Base-by-base conservation (phyloP, 2,329 filamentous ascomycete species). In the Botryosphaeria agaves region DNA sequence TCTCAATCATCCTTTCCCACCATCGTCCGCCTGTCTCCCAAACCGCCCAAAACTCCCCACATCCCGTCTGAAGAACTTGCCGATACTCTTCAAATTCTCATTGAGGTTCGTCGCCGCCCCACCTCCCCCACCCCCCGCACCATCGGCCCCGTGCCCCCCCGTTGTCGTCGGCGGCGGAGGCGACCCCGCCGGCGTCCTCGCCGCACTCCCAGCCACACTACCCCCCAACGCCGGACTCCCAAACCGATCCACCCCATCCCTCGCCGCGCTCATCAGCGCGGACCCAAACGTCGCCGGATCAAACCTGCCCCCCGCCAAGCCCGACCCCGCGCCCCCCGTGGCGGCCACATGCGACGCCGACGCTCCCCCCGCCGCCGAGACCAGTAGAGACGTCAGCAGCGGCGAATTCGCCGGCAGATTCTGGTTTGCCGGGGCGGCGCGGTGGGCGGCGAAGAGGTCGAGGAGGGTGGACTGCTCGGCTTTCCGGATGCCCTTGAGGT, bases 61-160 rank as follows among this genome's bases (percentile, higher is more conserved):
- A 58, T 94, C 87, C 38, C 87, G 64, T 38, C 78, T 74, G 61
- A 95, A 95, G 57, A 95, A 94, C 56, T 92, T 94, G 15, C 87
- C 87, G 55, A 98, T 81, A 51, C 83, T 93, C 59, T 83, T 85
- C 54, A 95, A 51, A 53, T 94, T 94, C 55, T 92, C 85, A 49
- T 94, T 92, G 39, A 94, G 69, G 31, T 78, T 82, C 5, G 69
- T 71, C 44, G 76, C 72, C 32, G 70, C 63, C 41, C 32, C 34
- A 44, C 24, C 41, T 42, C 19, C 39, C 38, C 31, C 48, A 39
- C 32, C 39, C 27, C 37, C 42, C 26, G 52, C 42, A 14, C 37
- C 27, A 26, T 34, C 34, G 34, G 45, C 32, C 32, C 43, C 48
- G 15, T 33, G 40, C 32, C 23, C 35, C 42, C 14, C 36, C 41